phyloP scores from a whole-genome alignment of 2,329 filamentous ascomycete species.

The Talaromyces sp. region DNA sequence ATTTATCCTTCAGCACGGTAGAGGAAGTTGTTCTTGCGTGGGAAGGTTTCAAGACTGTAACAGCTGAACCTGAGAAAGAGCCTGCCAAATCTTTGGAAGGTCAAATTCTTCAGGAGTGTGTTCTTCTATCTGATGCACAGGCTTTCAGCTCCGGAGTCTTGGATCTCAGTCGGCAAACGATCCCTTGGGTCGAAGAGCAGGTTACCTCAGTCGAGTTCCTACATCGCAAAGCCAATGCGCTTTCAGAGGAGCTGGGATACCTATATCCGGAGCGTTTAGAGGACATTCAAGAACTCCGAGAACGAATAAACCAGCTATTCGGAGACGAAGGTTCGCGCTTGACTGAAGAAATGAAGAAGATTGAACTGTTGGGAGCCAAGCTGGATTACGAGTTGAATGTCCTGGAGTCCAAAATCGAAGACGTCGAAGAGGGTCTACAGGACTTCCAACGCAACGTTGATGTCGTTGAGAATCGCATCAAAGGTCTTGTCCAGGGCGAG shows the following conservation, averaged over 20 bases:
- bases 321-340: slow-evolving; percentile 66
- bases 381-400: slow-evolving; percentile 88
- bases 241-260: slow-evolving; percentile 63
- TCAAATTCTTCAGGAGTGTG: slow-evolving; percentile 39
- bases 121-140: slow-evolving; percentile 36
- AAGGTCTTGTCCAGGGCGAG: slow-evolving; percentile 60
- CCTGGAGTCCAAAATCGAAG: slow-evolving; percentile 74
- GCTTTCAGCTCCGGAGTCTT: slow-evolving; percentile 37
- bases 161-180: slow-evolving; percentile 35
- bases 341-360: slow-evolving; percentile 69
- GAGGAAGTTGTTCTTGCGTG: slow-evolving; percentile 44
- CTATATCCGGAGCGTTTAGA: slow-evolving; percentile 70
- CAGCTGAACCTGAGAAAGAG: slow-evolving; percentile 30
- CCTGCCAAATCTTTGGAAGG: slow-evolving; percentile 40
- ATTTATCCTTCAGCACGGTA: slow-evolving; percentile 48
- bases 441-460: slow-evolving; percentile 77
- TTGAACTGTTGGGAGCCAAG: slow-evolving; percentile 77
- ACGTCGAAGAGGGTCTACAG: slow-evolving; percentile 77
- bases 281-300: slow-evolving; percentile 64
- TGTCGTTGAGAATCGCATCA: slow-evolving; percentile 64
- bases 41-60: slow-evolving; percentile 28
- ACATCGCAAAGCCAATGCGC: slow-evolving; percentile 59
- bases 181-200: slow-evolving; percentile 44
- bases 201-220: slow-evolving; percentile 53
- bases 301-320: slow-evolving; percentile 66